Conservation (phyloP, 805 yeast species). For the Wickerhamomyces strasburgensis region DNA sequence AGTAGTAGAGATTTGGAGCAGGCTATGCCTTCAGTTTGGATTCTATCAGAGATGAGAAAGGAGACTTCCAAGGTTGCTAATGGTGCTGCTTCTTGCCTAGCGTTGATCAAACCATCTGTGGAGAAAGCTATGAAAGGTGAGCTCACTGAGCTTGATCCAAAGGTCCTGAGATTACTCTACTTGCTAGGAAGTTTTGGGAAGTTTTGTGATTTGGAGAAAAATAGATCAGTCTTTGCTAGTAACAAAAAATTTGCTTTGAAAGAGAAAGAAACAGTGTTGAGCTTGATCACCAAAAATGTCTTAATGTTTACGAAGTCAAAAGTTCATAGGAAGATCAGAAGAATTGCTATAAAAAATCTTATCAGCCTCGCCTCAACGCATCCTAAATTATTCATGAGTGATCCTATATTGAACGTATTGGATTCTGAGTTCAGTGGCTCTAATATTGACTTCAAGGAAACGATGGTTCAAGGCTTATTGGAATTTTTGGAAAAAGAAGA, state of each 20-base stretch:
- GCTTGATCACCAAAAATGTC: slow-evolving; percentile 55
- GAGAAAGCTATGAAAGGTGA: slow-evolving; percentile 24
- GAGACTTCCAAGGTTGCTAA: slow-evolving; percentile 47
- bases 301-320: slow-evolving; percentile 43
- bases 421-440: slow-evolving; percentile 42
- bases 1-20: slow-evolving; percentile 57
- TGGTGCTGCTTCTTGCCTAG: slow-evolving; percentile 61
- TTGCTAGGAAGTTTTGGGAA: slow-evolving; percentile 70
- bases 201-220: slow-evolving; percentile 54
- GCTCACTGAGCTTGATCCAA: slow-evolving; percentile 34
- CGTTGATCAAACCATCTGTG: slow-evolving; percentile 43
- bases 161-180: slow-evolving; percentile 51
- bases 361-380: slow-evolving; percentile 55
- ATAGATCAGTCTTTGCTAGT: slow-evolving; percentile 34
- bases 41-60: slow-evolving; percentile 40
- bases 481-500: slow-evolving; percentile 59
- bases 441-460: slow-evolving; percentile 40
- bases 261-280: slow-evolving; percentile 49
- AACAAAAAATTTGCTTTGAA: slow-evolving; percentile 37
- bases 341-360: slow-evolving; percentile 52
- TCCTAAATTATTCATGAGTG: slow-evolving; percentile 61
- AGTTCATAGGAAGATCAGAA: slow-evolving; percentile 34
- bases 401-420: slow-evolving; percentile 45
- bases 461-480: slow-evolving; percentile 51
- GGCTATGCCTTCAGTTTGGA: slow-evolving; percentile 70